Conservation (phyloP, 2,329 filamentous ascomycete species). For the Gyromitra esculenta region DNA sequence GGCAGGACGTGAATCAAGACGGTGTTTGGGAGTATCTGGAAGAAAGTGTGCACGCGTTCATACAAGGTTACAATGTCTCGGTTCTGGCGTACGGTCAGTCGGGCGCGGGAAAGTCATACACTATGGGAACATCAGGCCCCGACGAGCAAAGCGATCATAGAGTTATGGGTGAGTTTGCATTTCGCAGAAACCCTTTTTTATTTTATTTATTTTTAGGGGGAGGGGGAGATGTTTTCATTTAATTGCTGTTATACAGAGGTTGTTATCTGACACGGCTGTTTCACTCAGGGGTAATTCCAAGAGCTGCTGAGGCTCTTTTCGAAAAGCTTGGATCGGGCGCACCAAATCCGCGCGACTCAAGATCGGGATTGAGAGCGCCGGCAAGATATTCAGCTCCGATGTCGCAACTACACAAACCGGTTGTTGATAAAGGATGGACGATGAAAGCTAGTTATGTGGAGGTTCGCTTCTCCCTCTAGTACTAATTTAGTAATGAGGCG, state of each 20-base stretch:
- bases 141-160: slow-evolving; percentile 75
- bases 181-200: slow-evolving; percentile 15
- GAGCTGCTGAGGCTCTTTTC: slow-evolving; percentile 86
- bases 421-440: slow-evolving; percentile 80
- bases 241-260: slow-evolving; percentile 34
- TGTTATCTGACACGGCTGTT: slow-evolving; percentile 42
- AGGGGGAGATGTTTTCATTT: slow-evolving; percentile 18
- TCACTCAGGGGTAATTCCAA: slow-evolving; percentile 86
- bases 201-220: slow-evolving; percentile 23
- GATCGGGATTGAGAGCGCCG: slow-evolving; percentile 82
- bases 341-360: slow-evolving; percentile 68
- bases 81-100: slow-evolving; percentile 97
- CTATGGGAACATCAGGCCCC: slow-evolving; percentile 95
- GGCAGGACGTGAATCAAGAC: slow-evolving; percentile 82
- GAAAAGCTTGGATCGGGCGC: slow-evolving; percentile 72
- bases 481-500: slow-evolving; percentile 10
- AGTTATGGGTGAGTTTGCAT: slow-evolving; percentile 75
- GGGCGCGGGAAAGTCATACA: slow-evolving; percentile 96
- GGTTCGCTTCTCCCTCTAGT: slow-evolving; percentile 60
- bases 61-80: slow-evolving; percentile 98
- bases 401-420: slow-evolving; percentile 62
- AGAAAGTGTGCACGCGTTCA: slow-evolving; percentile 88
- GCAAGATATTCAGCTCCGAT: slow-evolving; percentile 76
- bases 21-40: slow-evolving; percentile 93
- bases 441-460: slow-evolving; percentile 91